Base-by-base conservation (phyloP, 2,329 filamentous ascomycete species). In the Aspergillus tanneri region DNA sequence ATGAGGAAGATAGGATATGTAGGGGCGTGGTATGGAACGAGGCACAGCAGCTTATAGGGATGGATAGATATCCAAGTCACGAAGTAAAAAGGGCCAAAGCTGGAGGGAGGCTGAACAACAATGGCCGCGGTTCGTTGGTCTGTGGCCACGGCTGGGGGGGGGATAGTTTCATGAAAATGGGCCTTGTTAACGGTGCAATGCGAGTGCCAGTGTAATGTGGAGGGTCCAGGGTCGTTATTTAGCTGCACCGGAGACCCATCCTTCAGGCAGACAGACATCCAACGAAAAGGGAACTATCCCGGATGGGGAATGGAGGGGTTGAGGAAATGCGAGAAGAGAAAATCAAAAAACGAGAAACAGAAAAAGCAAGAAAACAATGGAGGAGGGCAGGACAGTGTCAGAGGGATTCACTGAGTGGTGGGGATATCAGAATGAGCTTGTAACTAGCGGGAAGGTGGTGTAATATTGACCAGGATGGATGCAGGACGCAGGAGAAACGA, bases 171-270 rank as follows among this genome's bases (percentile, higher is more conserved):
- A 40, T 37, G 50, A 52, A 53, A 50, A 58, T 54, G 50, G 50
- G 45, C 47, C 52, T 48, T 48, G 52, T 55, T 47, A 50, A 61
- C 56, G 53, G 57, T 59, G 53, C 45, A 47, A 58, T 60, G 59
- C 50, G 54, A 60, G 48, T 52, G 56, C 50, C 41, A 55, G 41
- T 46, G 52, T 50, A 57, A 58, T 58, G 56, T 65, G 61, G 63
- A 67, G 66, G 66, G 65, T 67, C 65, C 65, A 68, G 65, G 67
- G 63, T 69, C 57, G 57, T 65, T 69, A 69, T 68, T 67, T 68
- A 68, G 65, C 62, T 67, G 65, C 57, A 60, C 56, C 44, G 50
- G 52, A 61, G 59, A 54, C 52, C 62, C 60, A 60, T 62, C 51
- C 52, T 56, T 56, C 55, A 59, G 56, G 52, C 49, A 53, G 46